Base-by-base conservation (phyloP, 192 early-diverging fungal genomes). In the Cladochytrium replicatum region DNA sequence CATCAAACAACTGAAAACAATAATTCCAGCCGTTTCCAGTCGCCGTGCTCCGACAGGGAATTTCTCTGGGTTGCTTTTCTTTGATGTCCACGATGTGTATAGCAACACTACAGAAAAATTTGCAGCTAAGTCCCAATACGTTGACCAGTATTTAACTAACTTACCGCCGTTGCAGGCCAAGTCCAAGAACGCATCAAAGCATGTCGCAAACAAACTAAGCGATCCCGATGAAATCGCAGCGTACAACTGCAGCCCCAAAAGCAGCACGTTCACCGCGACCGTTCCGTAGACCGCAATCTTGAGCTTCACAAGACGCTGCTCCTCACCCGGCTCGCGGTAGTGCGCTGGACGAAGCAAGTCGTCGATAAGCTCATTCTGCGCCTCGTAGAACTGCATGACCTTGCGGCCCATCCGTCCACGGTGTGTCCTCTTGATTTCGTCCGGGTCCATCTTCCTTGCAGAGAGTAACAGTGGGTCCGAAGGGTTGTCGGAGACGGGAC, bases 311-410 rank as follows among this genome's bases (percentile, higher is more conserved):
- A 15, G 11, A n/a, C n/a, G n/a, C 38, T 54, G 46, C 37, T 62
- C 59, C 7, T 61, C 55, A 9, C 41, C 62, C 3, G 22, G 21
- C 6, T 48, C 47, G 13, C 31, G 25, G 6, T 29, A 24, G 23
- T 28, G 46, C 19, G 52, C 51, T 27, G 84, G 76, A 5, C 69
- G 63, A 28, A 92, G 59, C 32, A 88, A 75, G 41, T 74, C 69
- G 41, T 85, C 69, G 57, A 92, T 92, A 32, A 83, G 68, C 38
- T 85, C 77, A 54, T 93, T 91, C 54, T 93, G 91, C 28, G 70
- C 57, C 42, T 81, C 54, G 61, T 93, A 93, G 52, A 89, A 93
- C 21, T 68, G 59, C 29, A 63, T 67, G n/a, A 86, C 55, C 44
- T 72, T 64, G 27, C 68, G 69, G 43, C 61, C 65, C 3, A 60